Conservation (phyloP, 1,139 yeast species). For the Geotrichum aggregatum region DNA sequence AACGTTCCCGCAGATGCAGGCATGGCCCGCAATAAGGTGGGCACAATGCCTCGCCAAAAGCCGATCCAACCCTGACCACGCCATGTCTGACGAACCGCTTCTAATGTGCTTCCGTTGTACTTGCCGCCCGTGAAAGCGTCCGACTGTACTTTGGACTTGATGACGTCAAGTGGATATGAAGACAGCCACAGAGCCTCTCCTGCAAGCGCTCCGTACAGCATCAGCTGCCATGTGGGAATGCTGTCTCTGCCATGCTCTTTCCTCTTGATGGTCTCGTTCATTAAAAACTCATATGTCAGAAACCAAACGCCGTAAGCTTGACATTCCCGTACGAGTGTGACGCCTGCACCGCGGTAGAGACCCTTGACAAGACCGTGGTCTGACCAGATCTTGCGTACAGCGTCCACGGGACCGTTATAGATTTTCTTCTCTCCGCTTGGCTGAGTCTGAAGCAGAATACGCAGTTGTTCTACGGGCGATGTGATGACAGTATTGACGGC, state of each 20-base stretch:
- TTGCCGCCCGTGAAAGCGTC: constrained; percentile 51
- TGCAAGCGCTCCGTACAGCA: constrained; percentile 62
- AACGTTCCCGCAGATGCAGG: constrained; percentile 77
- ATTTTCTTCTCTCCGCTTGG: constrained; percentile 50
- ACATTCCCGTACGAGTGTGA: constrained; percentile 62
- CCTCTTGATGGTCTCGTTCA: constrained; percentile 34
- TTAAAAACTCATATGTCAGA: constrained; percentile 61
- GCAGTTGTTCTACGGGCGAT: constrained; percentile 86
- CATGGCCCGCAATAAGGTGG: constrained; percentile 63
- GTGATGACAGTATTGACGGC: constrained; percentile 82
- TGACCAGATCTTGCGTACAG: constrained; percentile 51
- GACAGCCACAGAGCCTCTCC: constrained; percentile 71
- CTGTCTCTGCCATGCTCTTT: constrained; percentile 44
- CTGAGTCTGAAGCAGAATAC: constrained; percentile 87
- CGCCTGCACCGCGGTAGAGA: constrained; percentile 54
- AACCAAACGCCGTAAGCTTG: constrained; percentile 88
- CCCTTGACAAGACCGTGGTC: constrained; percentile 52
- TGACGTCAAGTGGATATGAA: constrained; percentile 68
- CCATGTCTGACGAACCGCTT: constrained; percentile 49
- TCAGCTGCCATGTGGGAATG: constrained; percentile 57
- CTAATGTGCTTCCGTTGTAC: constrained; percentile 47
- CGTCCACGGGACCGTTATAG: constrained; percentile 77
- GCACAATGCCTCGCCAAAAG: constrained; percentile 69
- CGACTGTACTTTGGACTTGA: constrained; percentile 66
- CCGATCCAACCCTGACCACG: constrained; percentile 50